These are phyloP conservation scores for Parasarocladium wereldwijsianum DNA, from an alignment of 2,329 filamentous ascomycete genomes.

Conservation along the genomic window DNA sequence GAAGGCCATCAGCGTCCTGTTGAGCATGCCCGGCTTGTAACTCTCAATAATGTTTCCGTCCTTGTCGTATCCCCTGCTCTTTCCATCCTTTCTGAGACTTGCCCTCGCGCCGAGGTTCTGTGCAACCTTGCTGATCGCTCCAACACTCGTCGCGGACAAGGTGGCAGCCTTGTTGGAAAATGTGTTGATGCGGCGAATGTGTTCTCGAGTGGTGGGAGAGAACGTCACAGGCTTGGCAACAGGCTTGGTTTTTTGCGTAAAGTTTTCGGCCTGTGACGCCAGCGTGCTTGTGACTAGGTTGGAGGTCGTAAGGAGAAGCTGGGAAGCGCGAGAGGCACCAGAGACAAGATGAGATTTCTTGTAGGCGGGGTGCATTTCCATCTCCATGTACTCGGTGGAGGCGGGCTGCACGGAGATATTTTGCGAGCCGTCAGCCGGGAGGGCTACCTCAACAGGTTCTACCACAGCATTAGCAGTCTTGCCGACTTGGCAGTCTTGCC, in stretches of 20 bases:
- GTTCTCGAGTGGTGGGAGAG: constrained; percentile 66
- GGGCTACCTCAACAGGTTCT: constrained; percentile 67
- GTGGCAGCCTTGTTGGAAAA: constrained; percentile 67
- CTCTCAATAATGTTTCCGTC: constrained; percentile 48
- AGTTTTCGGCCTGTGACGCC: constrained; percentile 62
- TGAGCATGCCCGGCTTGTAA: constrained; percentile 85
- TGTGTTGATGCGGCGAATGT: constrained; percentile 79
- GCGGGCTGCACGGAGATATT: constrained; percentile 53
- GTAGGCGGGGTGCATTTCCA: constrained; percentile 81
- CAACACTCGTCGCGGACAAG: constrained; percentile 74
- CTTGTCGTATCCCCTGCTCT: constrained; percentile 47
- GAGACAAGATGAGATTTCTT: constrained; percentile 75
- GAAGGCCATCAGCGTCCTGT: constrained; percentile 94
- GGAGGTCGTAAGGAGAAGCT: constrained; percentile 80
- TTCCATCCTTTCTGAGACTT: constrained; percentile 36
- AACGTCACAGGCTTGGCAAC: constrained; percentile 74
- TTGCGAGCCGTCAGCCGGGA: constrained; percentile 51
- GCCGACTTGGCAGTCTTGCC: too few species aligned
- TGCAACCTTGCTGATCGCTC: constrained; percentile 66
- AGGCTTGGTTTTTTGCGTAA: constrained; percentile 68
- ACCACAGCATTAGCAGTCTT: too few species aligned
- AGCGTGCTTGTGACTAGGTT: constrained; percentile 65
- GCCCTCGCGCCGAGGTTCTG: constrained; percentile 77
- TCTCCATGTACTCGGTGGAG: constrained; percentile 55
- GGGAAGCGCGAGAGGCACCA: constrained; percentile 75